Base-by-base conservation (phyloP, 805 yeast species). In the Teunomyces cretensis region DNA sequence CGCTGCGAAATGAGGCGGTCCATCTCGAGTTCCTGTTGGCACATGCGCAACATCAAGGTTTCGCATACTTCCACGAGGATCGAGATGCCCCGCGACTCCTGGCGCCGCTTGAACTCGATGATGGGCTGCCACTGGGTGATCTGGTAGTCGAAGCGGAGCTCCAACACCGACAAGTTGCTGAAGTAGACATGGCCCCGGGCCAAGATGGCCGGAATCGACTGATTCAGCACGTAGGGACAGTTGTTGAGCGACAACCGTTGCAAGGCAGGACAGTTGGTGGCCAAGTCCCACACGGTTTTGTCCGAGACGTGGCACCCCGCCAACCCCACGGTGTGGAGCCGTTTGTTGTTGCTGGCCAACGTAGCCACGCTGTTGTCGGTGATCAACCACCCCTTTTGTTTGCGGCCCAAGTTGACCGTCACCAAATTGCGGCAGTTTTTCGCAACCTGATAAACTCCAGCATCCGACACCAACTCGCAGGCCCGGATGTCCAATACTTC, bases 251-350 rank as follows among this genome's bases (percentile, higher is more conserved):
- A 85, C 15, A 90, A 67, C 42, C 96, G 71, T 53, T 80, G 81
- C 3, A 91, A 56, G 4, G 67, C 55, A 1, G 60, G 55, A 45
- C 71, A 61, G 42, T 71, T 61, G 13, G 76, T 62, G 0, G 90
- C 89, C 28, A 91, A 65, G 55, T 86, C 91, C 96, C 96, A 88
- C 12, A 91, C 68, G 4, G 87, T 74, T 35, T 80, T 74, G 66
- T 91, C 96, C 6, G 87, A 80, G 14, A 91, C 76, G 36, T 78
- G 72, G 62, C 96, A 88, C 6, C 98, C 98, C 0, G 97, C 96
- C 15, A 89, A 68, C 0, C 97, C 97, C 36, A 91, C 68, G 0
- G 97, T 89, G 37, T 74, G 71, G 38, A 84, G 72, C 15, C 67
- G 60, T 2, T 46, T 52, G 44, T 89, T 83, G 53, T 78, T 78